Evolutionary conservation across 2,329 filamentous ascomycete genomes (phyloP).

Genomic region (Trichoderma breve): DNA sequence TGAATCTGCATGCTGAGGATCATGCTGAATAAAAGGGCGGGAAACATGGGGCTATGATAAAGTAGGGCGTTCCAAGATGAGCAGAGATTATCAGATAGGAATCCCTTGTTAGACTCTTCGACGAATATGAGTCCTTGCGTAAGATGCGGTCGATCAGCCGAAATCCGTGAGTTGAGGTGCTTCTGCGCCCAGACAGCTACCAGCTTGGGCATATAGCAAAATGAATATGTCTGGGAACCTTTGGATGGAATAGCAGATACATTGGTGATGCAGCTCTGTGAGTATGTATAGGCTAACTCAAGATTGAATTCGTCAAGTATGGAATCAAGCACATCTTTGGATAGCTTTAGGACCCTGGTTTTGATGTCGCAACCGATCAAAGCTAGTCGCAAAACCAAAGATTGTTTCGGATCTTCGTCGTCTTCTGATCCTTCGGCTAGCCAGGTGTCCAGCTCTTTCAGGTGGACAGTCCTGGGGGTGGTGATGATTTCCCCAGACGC

Average conservation of each 20-base stretch:
- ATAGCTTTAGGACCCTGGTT: slow-evolving; percentile 29
- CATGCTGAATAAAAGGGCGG: slow-evolving; percentile 34
- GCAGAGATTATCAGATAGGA: slow-evolving; percentile 28
- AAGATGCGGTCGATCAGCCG: slow-evolving; percentile 18
- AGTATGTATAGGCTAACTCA: slow-evolving; percentile 34
- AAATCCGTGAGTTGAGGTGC: slow-evolving; percentile 12
- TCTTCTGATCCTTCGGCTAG: slow-evolving; percentile 25
- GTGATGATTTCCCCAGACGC: slow-evolving; percentile 24
- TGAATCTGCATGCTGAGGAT: slow-evolving; percentile 37
- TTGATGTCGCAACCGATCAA: slow-evolving; percentile 29
- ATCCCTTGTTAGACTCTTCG: slow-evolving; percentile 27
- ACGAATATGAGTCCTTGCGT: slow-evolving; percentile 36
- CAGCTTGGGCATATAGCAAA: slow-evolving; percentile 40
- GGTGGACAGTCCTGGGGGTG: slow-evolving; percentile 16
- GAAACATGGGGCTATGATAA: slow-evolving; percentile 36
- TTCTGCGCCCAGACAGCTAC: slow-evolving; percentile 38
- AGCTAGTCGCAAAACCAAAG: slow-evolving; percentile 33
- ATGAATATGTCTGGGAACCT: slow-evolving; percentile 29
- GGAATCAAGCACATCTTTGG: slow-evolving; percentile 20
- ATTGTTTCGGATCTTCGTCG: slow-evolving; percentile 20
- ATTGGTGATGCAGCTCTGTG: slow-evolving; percentile 36
- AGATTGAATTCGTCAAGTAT: slow-evolving; percentile 33
- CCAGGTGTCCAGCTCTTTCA: slow-evolving; percentile 25
- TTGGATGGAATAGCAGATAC: slow-evolving; percentile 29
- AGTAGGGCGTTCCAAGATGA: slow-evolving; percentile 31